Conservation (phyloP, 1,139 yeast species). For the Pneumocystis wakefieldiae region DNA sequence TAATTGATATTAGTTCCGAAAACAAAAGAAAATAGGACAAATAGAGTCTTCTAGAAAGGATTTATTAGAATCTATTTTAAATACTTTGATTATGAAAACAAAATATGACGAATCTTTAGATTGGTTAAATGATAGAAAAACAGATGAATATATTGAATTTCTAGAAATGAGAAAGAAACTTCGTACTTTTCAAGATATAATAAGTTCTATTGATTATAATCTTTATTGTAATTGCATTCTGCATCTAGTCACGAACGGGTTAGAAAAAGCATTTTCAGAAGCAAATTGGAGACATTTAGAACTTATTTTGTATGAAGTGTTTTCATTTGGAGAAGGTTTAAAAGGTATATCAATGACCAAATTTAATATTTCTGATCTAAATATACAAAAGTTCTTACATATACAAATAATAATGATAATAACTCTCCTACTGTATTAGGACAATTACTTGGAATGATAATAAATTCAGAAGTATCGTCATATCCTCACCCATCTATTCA, state of each 20-base stretch:
- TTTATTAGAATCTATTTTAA: constrained; percentile 47
- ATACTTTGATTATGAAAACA: constrained; percentile 61
- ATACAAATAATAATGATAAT: constrained; percentile 5
- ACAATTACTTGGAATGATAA: constrained; percentile 49
- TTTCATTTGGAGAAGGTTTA: constrained; percentile 63
- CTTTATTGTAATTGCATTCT: constrained; percentile 60
- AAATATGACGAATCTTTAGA: constrained; percentile 64
- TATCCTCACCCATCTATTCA: constrained; percentile 58
- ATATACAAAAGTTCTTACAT: neutral
- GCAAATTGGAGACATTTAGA: constrained; percentile 69
- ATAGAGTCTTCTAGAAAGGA: constrained; percentile 27
- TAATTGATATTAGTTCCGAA: constrained; percentile 17
- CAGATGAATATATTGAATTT: constrained; percentile 62
- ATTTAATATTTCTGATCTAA: neutral
- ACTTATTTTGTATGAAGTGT: constrained; percentile 69
- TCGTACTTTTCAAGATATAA: constrained; percentile 68
- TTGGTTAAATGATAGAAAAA: constrained; percentile 35
- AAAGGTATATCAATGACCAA: constrained; percentile 23
- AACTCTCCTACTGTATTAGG: constrained; percentile 14
- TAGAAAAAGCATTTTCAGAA: constrained; percentile 20
- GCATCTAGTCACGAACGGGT: constrained; percentile 44
- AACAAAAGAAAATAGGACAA: constrained; percentile 17
- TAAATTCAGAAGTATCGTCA: constrained; percentile 30
- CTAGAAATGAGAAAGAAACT: constrained; percentile 59
- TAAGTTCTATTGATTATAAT: constrained; percentile 60